Evolutionary conservation across 345 rosid species (phyloP).

Genomic region (Eucalyptus sp.): DNA sequence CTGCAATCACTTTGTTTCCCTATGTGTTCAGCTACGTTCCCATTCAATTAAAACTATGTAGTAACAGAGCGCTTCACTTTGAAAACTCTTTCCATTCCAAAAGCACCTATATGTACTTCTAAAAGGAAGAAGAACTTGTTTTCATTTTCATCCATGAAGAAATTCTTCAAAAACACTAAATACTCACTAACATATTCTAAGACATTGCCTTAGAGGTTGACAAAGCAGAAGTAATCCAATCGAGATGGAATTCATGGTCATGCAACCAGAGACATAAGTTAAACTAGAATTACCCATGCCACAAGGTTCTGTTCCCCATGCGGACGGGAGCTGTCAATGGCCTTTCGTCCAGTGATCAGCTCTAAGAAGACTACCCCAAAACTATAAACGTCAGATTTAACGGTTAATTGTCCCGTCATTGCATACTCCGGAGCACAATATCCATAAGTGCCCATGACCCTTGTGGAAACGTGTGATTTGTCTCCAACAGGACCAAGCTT

Average conservation of each 20-base stretch:
- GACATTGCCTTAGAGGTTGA: background rate
- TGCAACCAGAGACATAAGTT: background rate
- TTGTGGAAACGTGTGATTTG: conserved; percentile 91
- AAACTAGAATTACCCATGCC: conserved; percentile 49
- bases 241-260: background rate
- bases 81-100: background rate
- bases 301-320: conserved; percentile 95
- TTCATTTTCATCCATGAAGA: background rate
- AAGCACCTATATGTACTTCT: background rate
- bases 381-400: conserved; percentile 89
- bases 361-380: conserved; percentile 93
- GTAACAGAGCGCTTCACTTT: background rate
- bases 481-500: conserved; percentile 97
- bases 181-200: background rate
- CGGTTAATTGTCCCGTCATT: conserved; percentile 94
- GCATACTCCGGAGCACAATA: conserved; percentile 98
- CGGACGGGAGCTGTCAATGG: conserved; percentile 65
- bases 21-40: background rate
- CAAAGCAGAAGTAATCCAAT: background rate
- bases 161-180: background rate
- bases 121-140: background rate
- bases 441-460: conserved; percentile 98
- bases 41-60: background rate
- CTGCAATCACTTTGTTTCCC: background rate
- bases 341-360: conserved; percentile 88